Base-by-base conservation (phyloP, 768 basidiomycete species). In the Mycena capillaripes region DNA sequence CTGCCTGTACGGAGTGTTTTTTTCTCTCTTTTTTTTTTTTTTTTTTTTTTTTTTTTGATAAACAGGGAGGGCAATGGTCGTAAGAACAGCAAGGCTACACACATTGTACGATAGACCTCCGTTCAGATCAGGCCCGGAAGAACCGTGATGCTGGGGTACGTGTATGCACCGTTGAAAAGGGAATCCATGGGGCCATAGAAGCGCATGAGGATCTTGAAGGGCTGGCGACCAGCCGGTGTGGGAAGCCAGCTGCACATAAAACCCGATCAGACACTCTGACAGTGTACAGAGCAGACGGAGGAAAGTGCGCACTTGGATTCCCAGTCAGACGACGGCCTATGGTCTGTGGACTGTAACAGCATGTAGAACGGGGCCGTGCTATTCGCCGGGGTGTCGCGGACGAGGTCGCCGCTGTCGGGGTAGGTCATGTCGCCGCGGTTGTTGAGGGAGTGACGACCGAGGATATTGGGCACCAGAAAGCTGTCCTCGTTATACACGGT, bases 231-330 rank as follows among this genome's bases (percentile, higher is more conserved):
- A 11, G 71, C 65, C 14, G 71, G 71, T 1, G 65, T 57, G 4
- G 71, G 71, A 0, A 72, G 71, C 65, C 71, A 72, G 55, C 71
- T 72, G 53, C 9, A 21, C 30, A 66, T 16, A n/a, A 57, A 57
- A n/a, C n/a, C n/a, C n/a, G n/a, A 0, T 29, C 52, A n/a, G 10
- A 72, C 7, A 38, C 38, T 11, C 10, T 16, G 16, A 21, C 27
- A 14, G 21, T 5, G 4, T 40, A 23, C 19, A 34, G 14, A 50
- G 8, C 34, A 17, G 3, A 4, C 46, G 7, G 23, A 27, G 46
- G 25, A 19, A 52, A 36, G 17, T 2, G 55, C 57, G 57, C 10
- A 67, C 66, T 69, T 69, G 27, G 50, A 55, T 34, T 61, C 59
- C 68, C 68, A 61, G n/a, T 69, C 59, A 1, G 58, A 8, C 14